A percentile compares a stretch with the other conserved stretches of the same genome.
These are phyloP conservation scores for Yamadazyma phyllophila DNA, from an alignment of 805 yeast genomes.

Conservation along the genomic window DNA sequence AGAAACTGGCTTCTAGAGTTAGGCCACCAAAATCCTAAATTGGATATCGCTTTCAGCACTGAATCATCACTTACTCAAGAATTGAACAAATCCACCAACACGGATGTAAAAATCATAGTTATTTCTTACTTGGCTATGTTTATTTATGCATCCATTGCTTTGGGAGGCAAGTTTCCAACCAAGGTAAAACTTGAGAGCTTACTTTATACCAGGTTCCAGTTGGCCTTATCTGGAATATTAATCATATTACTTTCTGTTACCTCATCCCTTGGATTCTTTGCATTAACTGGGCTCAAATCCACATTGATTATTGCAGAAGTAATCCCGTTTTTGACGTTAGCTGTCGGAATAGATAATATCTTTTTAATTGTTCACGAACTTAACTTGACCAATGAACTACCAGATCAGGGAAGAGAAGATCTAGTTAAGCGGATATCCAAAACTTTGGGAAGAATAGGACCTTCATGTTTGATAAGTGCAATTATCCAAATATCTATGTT, in stretches of 20 bases:
- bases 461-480: slow-evolving; percentile 79
- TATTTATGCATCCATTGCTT: slow-evolving; percentile 77
- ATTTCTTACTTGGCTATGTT: slow-evolving; percentile 85
- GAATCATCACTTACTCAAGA: slow-evolving; percentile 85
- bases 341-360: slow-evolving; percentile 95
- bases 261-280: slow-evolving; percentile 79
- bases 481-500: slow-evolving; percentile 79
- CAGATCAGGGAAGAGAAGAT: slow-evolving; percentile 28
- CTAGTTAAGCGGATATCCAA: slow-evolving; percentile 55
- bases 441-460: slow-evolving; percentile 76
- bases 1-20: slow-evolving; percentile 52
- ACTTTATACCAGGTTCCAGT: slow-evolving; percentile 58
- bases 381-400: slow-evolving; percentile 47
- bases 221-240: slow-evolving; percentile 81
- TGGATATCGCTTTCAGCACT: slow-evolving; percentile 71
- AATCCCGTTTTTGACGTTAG: slow-evolving; percentile 87
- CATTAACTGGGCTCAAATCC: slow-evolving; percentile 74
- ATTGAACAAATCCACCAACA: slow-evolving; percentile 74
- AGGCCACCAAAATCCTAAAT: slow-evolving; percentile 36
- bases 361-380: slow-evolving; percentile 83
- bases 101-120: slow-evolving; percentile 68
- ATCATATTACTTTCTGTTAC: slow-evolving; percentile 79
- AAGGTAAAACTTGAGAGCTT: slow-evolving; percentile 27
- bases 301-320: slow-evolving; percentile 95
- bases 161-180: slow-evolving; percentile 59